phyloP scores from a whole-genome alignment of 2,329 filamentous ascomycete genomes.

The Beauveria medogensis region DNA sequence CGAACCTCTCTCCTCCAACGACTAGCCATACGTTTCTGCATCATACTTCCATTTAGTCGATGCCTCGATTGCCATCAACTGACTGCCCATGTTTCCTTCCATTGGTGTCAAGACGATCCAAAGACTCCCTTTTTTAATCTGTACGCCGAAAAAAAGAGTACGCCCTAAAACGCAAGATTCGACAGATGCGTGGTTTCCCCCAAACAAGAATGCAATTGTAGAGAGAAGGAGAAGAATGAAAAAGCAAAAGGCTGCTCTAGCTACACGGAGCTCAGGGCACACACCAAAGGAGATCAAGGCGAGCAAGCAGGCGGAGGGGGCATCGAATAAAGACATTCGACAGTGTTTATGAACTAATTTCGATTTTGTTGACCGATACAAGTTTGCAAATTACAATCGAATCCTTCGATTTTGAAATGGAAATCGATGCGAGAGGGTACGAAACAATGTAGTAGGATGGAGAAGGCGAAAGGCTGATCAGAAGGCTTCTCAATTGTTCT shows the following conservation, averaged over 20 bases:
- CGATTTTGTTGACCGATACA: slow-evolving; percentile 45
- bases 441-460: slow-evolving; percentile 31
- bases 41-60: not conserved
- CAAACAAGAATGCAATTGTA: slow-evolving; percentile 26
- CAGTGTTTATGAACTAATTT: slow-evolving; percentile 41
- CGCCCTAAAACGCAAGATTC: slow-evolving; percentile 1
- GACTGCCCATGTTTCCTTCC: not conserved
- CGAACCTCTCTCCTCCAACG: not conserved
- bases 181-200: not conserved
- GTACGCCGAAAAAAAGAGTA: slow-evolving; percentile 7
- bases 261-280: slow-evolving; percentile 12
- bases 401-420: slow-evolving; percentile 34
- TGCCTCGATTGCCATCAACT: not conserved
- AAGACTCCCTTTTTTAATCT: slow-evolving; percentile 7
- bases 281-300: slow-evolving; percentile 13
- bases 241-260: slow-evolving; percentile 4
- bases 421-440: slow-evolving; percentile 32
- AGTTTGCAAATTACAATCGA: slow-evolving; percentile 52
- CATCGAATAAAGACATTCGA: slow-evolving; percentile 21
- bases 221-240: slow-evolving; percentile 13
- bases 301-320: slow-evolving; percentile 14
- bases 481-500: slow-evolving; percentile 23
- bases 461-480: slow-evolving; percentile 23
- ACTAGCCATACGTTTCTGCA: not conserved
- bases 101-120: not conserved